Base-by-base conservation (phyloP, 1,139 yeast species). In the Kodamaea derodonti region DNA sequence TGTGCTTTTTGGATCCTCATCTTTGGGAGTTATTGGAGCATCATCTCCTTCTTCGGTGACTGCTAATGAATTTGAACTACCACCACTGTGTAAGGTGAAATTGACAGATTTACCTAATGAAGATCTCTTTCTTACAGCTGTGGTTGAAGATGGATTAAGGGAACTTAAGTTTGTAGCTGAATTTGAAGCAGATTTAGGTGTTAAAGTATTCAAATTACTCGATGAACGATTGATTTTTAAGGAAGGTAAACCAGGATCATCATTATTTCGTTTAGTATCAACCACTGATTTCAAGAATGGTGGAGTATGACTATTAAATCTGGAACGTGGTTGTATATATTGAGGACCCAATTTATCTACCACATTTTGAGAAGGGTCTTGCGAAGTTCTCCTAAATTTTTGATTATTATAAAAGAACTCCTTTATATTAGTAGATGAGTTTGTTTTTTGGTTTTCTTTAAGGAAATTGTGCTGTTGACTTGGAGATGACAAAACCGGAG, bases 311-410 rank as follows among this genome's bases (percentile, higher is more conserved):
- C 47, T 50, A 23, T 41, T 45, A 34, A 49, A 54, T 14, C 71
- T 54, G 2, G 73, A 58, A 30, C 62, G 61, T 4, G 80, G 80
- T 45, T 72, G 78, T 32, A 74, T 63, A 42, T 63, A 68, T 13
- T 67, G 69, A 11, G 71, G 58, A 0, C 52, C 52, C 32, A 44
- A 38, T 35, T 48, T 51, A 14, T 58, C 63, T 23, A 38, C 36
- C 22, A 45, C 20, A 22, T 42, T 42, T 14, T 51, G 18, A 5
- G 22, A 14, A 29, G 44, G 31, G 34, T 53, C 38, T 33, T 39
- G 11, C 30, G 43, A 27, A 18, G 26, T 51, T 31, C 40, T 35
- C 18, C 39, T 40, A 26, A 42, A 33, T 20, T 46, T 47, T 16
- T 48, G 43, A 35, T 45, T 41, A 25, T 48, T 48, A 40, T 44